Evolutionary conservation across 2,329 filamentous ascomycete genomes (phyloP).

Genomic region (Apiospora saccharicola): DNA sequence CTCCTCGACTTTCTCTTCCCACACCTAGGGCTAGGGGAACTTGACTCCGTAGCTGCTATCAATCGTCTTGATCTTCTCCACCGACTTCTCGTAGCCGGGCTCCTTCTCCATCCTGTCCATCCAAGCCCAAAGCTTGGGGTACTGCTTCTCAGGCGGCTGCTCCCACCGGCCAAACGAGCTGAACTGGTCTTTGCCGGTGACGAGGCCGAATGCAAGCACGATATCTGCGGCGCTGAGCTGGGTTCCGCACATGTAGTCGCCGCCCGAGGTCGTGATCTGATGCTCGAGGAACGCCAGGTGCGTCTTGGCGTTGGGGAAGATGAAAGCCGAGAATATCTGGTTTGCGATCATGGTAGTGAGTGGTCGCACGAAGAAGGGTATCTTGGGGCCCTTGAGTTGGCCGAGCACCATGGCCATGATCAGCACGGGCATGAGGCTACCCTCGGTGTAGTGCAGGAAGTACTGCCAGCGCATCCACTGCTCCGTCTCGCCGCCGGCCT

Average conservation of each 20-base stretch:
- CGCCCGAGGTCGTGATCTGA: conserved; percentile 53
- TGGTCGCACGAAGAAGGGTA: conserved; percentile 63
- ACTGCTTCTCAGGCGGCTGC: conserved; percentile 46
- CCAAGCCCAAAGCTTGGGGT: conserved; percentile 57
- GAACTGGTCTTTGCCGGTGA: conserved; percentile 51
- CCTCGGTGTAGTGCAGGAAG: conserved; percentile 85
- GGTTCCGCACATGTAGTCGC: conserved; percentile 58
- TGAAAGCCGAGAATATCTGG: conserved; percentile 48
- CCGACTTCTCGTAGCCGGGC: conserved; percentile 56
- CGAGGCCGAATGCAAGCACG: conserved; percentile 60
- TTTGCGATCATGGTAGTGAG: conserved; percentile 56
- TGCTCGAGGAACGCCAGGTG: conserved; percentile 59
- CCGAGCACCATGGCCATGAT: conserved; percentile 37
- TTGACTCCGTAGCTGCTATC: conserved; percentile 49
- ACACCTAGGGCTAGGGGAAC: conserved; percentile 31
- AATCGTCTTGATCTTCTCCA: conserved; percentile 57
- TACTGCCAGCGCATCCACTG: conserved; percentile 68
- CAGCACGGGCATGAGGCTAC: conserved; percentile 65
- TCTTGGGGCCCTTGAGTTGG: conserved; percentile 50
- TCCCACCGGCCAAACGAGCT: conserved; percentile 52
- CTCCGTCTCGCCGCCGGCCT: conserved; percentile 67
- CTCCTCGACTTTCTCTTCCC: too few species aligned
- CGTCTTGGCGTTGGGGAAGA: conserved; percentile 56
- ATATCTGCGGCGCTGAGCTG: conserved; percentile 61
- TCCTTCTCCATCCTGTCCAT: conserved; percentile 53